Conservation (phyloP, 2,329 filamentous ascomycete genomes). For the Beauveria sp. region DNA sequence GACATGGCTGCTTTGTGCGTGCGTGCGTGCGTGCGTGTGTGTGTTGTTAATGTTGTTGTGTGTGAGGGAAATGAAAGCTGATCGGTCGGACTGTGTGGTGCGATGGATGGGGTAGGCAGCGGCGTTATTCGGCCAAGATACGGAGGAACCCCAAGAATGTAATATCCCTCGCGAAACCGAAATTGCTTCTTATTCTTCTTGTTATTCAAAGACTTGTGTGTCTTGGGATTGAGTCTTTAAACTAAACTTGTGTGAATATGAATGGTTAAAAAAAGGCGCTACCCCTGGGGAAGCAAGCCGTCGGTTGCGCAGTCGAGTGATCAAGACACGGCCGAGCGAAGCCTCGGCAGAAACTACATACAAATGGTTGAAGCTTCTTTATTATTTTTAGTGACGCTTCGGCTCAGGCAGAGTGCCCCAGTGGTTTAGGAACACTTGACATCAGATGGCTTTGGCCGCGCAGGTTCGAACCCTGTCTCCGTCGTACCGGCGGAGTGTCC, state of each 20-base stretch:
- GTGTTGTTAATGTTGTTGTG: neutral
- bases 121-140: neutral
- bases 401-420: neutral
- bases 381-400: too few species aligned
- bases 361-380: neutral
- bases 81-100: neutral
- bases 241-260: neutral
- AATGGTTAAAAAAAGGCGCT: neutral
- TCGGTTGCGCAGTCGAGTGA: neutral
- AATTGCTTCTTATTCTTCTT: too few species aligned
- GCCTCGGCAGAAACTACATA: neutral
- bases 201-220: too few species aligned
- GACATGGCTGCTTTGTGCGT: neutral
- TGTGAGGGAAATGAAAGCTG: neutral
- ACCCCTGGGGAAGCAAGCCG: neutral
- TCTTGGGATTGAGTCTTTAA: neutral
- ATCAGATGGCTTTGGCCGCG: neutral
- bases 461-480: constrained; percentile 9
- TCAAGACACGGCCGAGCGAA: neutral
- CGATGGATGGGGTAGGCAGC: neutral
- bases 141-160: neutral
- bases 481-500: constrained; percentile 2
- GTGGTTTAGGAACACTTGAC: neutral
- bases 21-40: neutral
- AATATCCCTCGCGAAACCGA: neutral